These are phyloP conservation scores for Pittosporum tobira DNA, from an alignment of 129 eudicot species.

Conservation along the genomic window DNA sequence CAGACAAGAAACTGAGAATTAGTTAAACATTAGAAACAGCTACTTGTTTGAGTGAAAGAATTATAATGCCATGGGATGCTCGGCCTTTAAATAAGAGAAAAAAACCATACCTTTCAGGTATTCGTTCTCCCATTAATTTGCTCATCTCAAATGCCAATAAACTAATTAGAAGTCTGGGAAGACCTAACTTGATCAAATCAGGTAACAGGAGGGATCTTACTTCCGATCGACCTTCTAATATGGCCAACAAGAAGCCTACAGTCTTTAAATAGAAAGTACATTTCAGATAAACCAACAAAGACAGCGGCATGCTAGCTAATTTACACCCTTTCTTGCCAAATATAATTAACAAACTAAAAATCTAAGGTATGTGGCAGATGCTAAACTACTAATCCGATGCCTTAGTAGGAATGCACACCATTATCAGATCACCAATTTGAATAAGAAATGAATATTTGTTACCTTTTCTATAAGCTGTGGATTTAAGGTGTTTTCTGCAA, in stretches of 20 bases:
- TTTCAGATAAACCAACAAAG: constrained; percentile 6
- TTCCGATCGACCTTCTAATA: constrained; percentile 59
- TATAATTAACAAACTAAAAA: background rate
- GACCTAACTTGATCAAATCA: constrained; percentile 55
- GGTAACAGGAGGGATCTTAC: constrained; percentile 54
- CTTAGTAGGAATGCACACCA: background rate
- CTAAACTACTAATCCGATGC: background rate
- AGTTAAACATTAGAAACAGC: constrained; percentile 7
- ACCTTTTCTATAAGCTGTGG: constrained; percentile 70
- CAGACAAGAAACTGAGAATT: background rate
- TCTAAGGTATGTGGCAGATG: background rate
- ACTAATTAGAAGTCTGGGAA: constrained; percentile 50
- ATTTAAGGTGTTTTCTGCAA: constrained; percentile 81
- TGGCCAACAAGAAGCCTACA: constrained; percentile 57
- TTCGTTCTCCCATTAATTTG: constrained; percentile 56
- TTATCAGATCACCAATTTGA: background rate
- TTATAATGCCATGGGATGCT: background rate
- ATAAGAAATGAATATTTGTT: background rate
- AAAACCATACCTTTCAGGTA: constrained; percentile 66
- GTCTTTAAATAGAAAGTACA: constrained; percentile 31
- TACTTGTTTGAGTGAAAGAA: background rate
- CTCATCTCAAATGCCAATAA: constrained; percentile 68
- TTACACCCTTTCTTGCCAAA: background rate
- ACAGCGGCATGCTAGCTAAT: background rate
- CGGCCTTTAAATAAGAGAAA: constrained; percentile 4